Base-by-base conservation (phyloP, 345 rosid genomes). In the Lepidium sativum region DNA sequence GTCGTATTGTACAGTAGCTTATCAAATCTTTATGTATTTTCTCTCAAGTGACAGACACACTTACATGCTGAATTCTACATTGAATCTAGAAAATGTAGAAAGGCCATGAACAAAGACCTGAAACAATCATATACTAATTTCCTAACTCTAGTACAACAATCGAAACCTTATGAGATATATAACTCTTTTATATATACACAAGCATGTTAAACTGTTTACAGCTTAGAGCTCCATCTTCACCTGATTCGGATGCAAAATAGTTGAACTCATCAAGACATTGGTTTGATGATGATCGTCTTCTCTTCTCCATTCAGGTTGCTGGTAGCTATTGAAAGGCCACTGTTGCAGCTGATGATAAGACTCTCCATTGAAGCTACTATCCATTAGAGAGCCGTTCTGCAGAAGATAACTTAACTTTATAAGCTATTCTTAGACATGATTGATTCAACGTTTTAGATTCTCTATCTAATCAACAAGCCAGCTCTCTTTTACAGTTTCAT, bases 301-400 rank as follows among this genome's bases (percentile, higher is more conserved):
- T 77, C 79, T 75, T 69, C 78, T 84, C 95, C 88, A 90, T 69
- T 70, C 73, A 0, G 77, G 82, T 51, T 75, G 97, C 37, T 80
- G 85, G 67, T 77, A 65, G 11, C 81, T 75, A 39, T 85, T 83
- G 39, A 73, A 34, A 43, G 78, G 80, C 88, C 85, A 86, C 65
- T 83, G 89, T 52, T 79, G 96, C 62, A 78, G 81, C 77, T 69
- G 60, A 54, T 68, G 74, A 47, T 61, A 68, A 33, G 60, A 45
- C 76, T 66, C 85, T 48, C 80, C 49, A 10, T 78, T 73, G 58
- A 83, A 82, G 77, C 79, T 81, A 68, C 84, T 65, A 31, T 88
- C 95, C 53, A 82, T 72, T 21, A 84, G 44, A 53, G 86, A 76
- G 57, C 81, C 85, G 54, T 59, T 72, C 96, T 95, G 78, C 81